A percentile compares a stretch with the other conserved stretches of the same genome.
phyloP scores from a whole-genome alignment of 2,329 filamentous ascomycete genomes.

The Geosmithia flava region DNA sequence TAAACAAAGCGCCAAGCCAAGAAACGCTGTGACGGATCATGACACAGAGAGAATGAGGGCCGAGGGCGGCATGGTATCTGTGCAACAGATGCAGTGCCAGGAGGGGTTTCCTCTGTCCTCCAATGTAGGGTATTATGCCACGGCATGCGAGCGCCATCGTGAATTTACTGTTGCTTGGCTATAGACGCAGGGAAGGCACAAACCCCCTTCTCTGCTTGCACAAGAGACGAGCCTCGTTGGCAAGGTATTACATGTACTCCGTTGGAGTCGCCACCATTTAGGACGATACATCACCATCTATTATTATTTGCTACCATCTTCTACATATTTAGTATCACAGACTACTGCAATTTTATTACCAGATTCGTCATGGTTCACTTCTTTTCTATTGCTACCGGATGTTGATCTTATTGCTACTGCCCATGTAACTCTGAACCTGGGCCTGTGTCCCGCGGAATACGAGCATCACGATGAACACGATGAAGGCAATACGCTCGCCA shows the following conservation, averaged over 20 bases:
- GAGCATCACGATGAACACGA: too few species aligned
- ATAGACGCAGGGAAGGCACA: not conserved
- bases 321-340: not conserved
- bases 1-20: not conserved
- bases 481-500: too few species aligned
- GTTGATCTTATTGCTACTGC: too few species aligned
- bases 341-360: not conserved
- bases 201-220: not conserved
- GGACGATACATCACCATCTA: not conserved
- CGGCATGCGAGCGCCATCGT: not conserved
- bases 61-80: too few species aligned
- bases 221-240: not conserved
- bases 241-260: not conserved
- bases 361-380: not conserved
- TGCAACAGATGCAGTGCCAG: too few species aligned
- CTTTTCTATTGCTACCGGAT: not conserved
- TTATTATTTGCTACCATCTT: not conserved
- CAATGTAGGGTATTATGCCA: not conserved
- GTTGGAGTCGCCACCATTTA: not conserved
- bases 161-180: not conserved
- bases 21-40: not conserved
- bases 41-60: not conserved
- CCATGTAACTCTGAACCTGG: too few species aligned
- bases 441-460: too few species aligned
- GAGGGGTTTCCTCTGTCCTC: too few species aligned